A percentile compares a stretch with the other conserved stretches of the same genome.
These are phyloP conservation scores for Cutaneotrichosporon dermatis DNA, from an alignment of 1,284 basidiomycete genomes.

Conservation along the genomic window DNA sequence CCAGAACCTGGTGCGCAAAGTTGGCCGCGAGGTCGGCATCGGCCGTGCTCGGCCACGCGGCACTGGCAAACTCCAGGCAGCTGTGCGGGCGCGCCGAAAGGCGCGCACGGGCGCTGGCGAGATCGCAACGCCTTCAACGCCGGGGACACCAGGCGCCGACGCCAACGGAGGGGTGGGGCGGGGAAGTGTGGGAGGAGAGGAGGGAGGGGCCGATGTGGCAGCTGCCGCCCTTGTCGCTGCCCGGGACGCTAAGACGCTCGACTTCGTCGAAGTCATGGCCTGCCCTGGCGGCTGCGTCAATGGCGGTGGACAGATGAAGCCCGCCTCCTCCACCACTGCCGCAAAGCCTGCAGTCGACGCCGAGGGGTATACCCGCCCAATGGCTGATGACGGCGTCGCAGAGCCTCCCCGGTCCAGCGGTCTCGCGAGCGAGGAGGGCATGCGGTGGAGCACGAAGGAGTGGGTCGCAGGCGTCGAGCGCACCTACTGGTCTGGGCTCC, in stretches of 20 bases:
- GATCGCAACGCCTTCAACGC: conserved; percentile 14
- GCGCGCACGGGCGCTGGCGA: conserved; percentile 38
- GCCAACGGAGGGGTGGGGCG: conserved; percentile 25
- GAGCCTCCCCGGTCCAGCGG: conserved; percentile 18
- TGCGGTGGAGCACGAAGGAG: conserved; percentile 55
- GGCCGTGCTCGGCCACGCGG: conserved; percentile 52
- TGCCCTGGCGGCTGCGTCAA: conserved; percentile 97
- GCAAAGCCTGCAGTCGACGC: conserved; percentile 49
- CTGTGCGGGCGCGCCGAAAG: conserved; percentile 48
- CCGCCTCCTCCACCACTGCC: conserved; percentile 13
- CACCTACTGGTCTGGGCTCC: conserved; percentile 63
- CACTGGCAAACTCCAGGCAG: conserved; percentile 43
- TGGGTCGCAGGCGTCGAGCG: conserved; percentile 74
- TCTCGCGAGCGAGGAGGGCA: conserved; percentile 48
- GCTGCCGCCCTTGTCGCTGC: conserved; percentile 18
- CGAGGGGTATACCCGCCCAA: conserved; percentile 59
- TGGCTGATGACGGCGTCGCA: conserved; percentile 53
- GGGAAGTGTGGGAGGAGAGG: conserved; percentile 18
- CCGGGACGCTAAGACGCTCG: conserved; percentile 62
- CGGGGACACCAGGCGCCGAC: conserved; percentile 24
- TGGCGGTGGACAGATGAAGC: conserved; percentile 88
- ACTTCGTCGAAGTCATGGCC: conserved; percentile 99
- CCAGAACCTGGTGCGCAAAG: conserved; percentile 92
- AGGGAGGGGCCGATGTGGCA: conserved; percentile 14
- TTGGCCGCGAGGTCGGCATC: conserved; percentile 78